Evolutionary conservation across 495 filamentous ascomycete species (phyloP).

Genomic region (Talaromyces thailandensis): DNA sequence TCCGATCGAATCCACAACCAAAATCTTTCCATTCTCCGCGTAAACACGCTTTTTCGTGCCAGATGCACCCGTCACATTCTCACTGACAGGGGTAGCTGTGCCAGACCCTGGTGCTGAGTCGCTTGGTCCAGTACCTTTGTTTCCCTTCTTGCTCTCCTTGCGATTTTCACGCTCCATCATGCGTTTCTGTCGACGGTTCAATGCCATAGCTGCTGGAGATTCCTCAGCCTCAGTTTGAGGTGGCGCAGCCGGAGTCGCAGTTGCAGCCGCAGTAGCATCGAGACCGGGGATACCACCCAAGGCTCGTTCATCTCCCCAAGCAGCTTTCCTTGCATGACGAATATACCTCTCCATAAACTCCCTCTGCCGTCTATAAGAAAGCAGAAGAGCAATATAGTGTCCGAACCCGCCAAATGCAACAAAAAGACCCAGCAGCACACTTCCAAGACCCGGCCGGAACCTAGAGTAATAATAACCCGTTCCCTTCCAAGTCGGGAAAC

Average conservation of each 20-base stretch:
- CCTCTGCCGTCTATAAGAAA: constrained; percentile 79
- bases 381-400: constrained; percentile 75
- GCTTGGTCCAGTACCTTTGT: constrained; percentile 17
- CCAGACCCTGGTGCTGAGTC: constrained; percentile 28
- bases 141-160: constrained; percentile 50
- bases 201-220: constrained; percentile 34
- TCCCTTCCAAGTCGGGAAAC: constrained; percentile 92
- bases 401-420: constrained; percentile 72
- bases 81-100: constrained; percentile 40
- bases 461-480: constrained; percentile 97
- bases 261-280: constrained; percentile 30
- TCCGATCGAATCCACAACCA: constrained; percentile 85
- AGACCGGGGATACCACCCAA: constrained; percentile 61
- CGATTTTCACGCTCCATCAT: constrained; percentile 74
- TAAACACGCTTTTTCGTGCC: constrained; percentile 75
- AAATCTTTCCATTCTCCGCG: constrained; percentile 88
- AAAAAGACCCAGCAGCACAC: constrained; percentile 77
- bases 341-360: constrained; percentile 90
- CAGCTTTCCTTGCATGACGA: constrained; percentile 74
- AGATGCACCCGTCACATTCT: constrained; percentile 37
- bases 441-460: constrained; percentile 81
- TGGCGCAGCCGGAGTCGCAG: constrained; percentile 28
- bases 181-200: constrained; percentile 83
- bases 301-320: constrained; percentile 74
- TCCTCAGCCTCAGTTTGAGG: constrained; percentile 31